Conservation (phyloP, 176 grass and related monocot genomes). For the Elymus sibiricus region DNA sequence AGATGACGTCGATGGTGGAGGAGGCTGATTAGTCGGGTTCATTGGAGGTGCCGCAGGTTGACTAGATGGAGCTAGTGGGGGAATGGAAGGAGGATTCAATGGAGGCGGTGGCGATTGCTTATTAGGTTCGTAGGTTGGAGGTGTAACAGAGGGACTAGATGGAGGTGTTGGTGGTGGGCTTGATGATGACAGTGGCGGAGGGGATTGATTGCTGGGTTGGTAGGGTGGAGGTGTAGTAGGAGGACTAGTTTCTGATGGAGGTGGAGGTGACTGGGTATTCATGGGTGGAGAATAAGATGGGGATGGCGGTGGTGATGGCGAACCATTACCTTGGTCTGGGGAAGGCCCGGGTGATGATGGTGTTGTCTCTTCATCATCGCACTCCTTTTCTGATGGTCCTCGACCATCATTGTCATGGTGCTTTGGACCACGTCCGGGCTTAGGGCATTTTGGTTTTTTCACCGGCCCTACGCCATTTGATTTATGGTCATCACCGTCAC, state of each 20-base stretch:
- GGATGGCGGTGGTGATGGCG: background rate
- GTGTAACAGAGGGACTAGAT: background rate
- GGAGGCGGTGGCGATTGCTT: background rate
- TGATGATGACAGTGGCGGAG: background rate
- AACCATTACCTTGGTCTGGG: slow-evolving; percentile 6
- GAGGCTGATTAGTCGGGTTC: background rate
- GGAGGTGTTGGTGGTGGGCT: background rate
- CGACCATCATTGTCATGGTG: background rate
- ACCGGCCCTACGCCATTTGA: slow-evolving; percentile 4
- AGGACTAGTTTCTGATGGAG: background rate
- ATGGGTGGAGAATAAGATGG: background rate
- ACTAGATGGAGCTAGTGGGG: background rate
- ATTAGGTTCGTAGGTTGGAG: background rate
- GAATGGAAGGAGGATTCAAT: background rate
- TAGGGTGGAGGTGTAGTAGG: too few species aligned
- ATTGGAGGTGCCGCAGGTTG: background rate
- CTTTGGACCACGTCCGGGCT: background rate
- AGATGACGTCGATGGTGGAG: background rate
- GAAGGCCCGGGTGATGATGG: background rate
- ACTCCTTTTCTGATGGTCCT: background rate
- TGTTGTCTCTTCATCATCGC: background rate
- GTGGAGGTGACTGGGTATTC: background rate
- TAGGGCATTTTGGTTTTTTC: slow-evolving; percentile 30
- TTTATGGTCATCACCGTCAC: background rate
- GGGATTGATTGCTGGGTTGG: background rate